Percentiles rank a stretch among this genome's conserved stretches.
phyloP scores from a whole-genome alignment of 139 green algal genomes.

The Pseudopediastrum boryanum region DNA sequence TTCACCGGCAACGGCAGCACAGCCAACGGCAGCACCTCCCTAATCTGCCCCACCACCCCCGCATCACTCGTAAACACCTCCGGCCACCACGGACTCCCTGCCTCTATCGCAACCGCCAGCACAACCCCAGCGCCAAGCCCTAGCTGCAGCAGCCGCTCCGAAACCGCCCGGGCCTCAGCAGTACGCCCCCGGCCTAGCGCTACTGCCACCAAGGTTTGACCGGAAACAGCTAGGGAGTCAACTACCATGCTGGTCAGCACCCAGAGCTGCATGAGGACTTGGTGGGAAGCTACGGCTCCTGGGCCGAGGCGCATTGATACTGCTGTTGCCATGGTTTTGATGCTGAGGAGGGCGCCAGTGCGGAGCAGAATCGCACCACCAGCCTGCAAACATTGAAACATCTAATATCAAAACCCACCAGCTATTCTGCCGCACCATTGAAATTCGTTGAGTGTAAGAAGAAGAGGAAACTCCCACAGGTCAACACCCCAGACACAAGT shows the following conservation, averaged over 20 bases:
- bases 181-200: slow-evolving; percentile 39
- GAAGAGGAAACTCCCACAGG: no score
- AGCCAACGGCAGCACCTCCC: slow-evolving; percentile 59
- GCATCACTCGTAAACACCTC: slow-evolving; percentile 51
- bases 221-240: slow-evolving; percentile 76
- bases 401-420: no score
- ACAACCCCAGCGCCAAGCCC: slow-evolving; percentile 49
- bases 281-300: slow-evolving; percentile 67
- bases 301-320: slow-evolving; percentile 69
- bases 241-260: slow-evolving; percentile 66
- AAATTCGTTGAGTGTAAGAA: no score
- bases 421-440: no score
- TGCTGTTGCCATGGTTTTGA: slow-evolving; percentile 72
- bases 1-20: slow-evolving; percentile 70
- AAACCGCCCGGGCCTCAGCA: slow-evolving; percentile 45
- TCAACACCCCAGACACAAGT: no score
- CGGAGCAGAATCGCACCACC: slow-evolving; percentile 71
- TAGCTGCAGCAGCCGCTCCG: slow-evolving; percentile 66
- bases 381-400: slow-evolving; percentile 24
- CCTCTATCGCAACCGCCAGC: slow-evolving; percentile 29
- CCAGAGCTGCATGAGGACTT: slow-evolving; percentile 79
- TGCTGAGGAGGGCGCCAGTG: slow-evolving; percentile 68
- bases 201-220: slow-evolving; percentile 73
- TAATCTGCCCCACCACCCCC: slow-evolving; percentile 42
- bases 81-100: slow-evolving; percentile 37